phyloP scores from a whole-genome alignment of 2,329 filamentous ascomycete species.

The Cladophialophora immunda region DNA sequence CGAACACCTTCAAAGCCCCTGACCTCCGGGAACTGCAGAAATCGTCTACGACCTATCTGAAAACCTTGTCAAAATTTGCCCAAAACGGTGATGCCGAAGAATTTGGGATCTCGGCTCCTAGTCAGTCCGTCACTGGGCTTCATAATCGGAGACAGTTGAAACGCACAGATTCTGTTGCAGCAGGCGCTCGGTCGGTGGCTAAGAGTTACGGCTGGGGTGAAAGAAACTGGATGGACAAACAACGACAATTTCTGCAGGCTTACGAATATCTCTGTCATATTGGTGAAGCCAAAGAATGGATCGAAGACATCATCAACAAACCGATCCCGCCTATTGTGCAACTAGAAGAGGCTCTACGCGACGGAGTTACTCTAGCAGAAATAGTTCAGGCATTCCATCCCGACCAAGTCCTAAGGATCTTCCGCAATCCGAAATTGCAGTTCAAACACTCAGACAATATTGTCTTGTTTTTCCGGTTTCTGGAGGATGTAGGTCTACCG shows the following conservation, averaged over 20 bases:
- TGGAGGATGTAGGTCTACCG: conserved; percentile 89
- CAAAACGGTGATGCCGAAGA: conserved; percentile 79
- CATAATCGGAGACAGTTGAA: conserved; percentile 85
- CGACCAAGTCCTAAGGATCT: conserved; percentile 79
- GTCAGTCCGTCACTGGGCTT: conserved; percentile 87
- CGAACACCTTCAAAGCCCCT: conserved; percentile 66
- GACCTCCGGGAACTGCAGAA: conserved; percentile 84
- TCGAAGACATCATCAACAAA: conserved; percentile 87
- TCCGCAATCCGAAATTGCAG: conserved; percentile 83
- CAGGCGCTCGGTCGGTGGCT: conserved; percentile 57
- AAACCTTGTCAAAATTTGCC: conserved; percentile 84
- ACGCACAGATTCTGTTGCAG: conserved; percentile 65
- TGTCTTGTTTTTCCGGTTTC: conserved; percentile 91
- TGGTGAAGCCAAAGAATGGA: conserved; percentile 98
- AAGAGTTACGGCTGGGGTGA: conserved; percentile 76
- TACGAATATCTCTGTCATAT: conserved; percentile 99
- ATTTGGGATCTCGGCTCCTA: conserved; percentile 78
- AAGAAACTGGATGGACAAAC: conserved; percentile 98
- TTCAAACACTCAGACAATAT: conserved; percentile 98
- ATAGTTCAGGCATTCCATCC: conserved; percentile 89
- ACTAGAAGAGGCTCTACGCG: conserved; percentile 87
- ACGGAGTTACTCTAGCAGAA: conserved; percentile 94
- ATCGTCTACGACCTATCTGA: conserved; percentile 88
- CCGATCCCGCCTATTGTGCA: conserved; percentile 91
- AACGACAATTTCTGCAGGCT: conserved; percentile 92